Conservation (phyloP, 495 filamentous ascomycete species). For the Choiromyces venosus region DNA sequence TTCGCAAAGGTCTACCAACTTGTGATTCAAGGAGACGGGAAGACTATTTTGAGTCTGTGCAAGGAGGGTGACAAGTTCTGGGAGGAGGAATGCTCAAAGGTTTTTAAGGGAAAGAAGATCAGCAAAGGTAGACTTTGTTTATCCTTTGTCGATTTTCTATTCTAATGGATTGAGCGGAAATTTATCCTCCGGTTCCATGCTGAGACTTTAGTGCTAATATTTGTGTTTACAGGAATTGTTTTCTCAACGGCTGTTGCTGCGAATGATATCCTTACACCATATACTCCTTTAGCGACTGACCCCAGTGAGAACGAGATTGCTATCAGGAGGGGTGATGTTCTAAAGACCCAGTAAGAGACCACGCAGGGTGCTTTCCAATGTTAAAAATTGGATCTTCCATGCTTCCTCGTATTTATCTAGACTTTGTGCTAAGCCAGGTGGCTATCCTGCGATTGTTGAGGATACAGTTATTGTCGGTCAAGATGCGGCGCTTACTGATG, state of each 20-base stretch:
- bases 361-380: too few species aligned
- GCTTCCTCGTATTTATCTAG: slow-evolving; percentile 18
- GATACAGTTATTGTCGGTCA: slow-evolving; percentile 68
- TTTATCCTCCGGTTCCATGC: too few species aligned
- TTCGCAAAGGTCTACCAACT: slow-evolving; percentile 76
- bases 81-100: slow-evolving; percentile 87
- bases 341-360: slow-evolving; percentile 73
- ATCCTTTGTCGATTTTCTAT: too few species aligned
- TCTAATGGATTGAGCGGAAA: too few species aligned
- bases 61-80: slow-evolving; percentile 91
- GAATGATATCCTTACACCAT: slow-evolving; percentile 88
- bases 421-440: slow-evolving; percentile 95
- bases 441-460: slow-evolving; percentile 92
- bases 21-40: slow-evolving; percentile 68
- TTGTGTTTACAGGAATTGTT: slow-evolving; percentile 63
- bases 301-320: slow-evolving; percentile 69
- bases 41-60: slow-evolving; percentile 86
- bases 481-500: slow-evolving; percentile 52
- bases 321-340: slow-evolving; percentile 73
- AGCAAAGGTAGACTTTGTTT: slow-evolving; percentile 62
- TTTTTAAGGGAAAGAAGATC: slow-evolving; percentile 90
- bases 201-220: too few species aligned
- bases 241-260: slow-evolving; percentile 96
- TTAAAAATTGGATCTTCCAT: background rate
- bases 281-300: slow-evolving; percentile 84